Conservation (phyloP, 768 basidiomycete genomes). For the Lyophyllum shimeji region DNA sequence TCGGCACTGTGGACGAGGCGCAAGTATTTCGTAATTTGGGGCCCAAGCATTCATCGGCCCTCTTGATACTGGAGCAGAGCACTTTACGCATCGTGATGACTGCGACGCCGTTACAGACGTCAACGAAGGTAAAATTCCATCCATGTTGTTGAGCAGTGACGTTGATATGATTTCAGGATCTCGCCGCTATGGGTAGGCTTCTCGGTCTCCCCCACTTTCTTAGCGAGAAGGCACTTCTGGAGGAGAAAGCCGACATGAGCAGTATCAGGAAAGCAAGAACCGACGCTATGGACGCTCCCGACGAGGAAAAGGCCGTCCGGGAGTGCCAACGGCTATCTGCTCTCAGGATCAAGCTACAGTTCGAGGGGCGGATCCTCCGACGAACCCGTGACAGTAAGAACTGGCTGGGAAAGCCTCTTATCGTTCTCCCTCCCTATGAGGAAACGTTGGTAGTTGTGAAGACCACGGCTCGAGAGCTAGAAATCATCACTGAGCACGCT, state of each 20-base stretch:
- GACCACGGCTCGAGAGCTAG: not conserved
- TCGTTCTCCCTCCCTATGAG: not conserved
- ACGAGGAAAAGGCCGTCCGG: not conserved
- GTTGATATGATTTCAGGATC: not conserved
- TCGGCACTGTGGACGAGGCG: slow-evolving; percentile 20
- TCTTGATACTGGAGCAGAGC: slow-evolving; percentile 13
- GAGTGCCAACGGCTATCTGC: not conserved
- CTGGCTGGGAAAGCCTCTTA: not conserved
- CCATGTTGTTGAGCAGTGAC: not conserved
- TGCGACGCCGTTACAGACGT: slow-evolving; percentile 25
- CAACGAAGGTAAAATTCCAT: slow-evolving; percentile 18
- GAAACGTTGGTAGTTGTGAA: not conserved
- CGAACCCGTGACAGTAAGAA: not conserved
- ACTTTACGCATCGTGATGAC: slow-evolving; percentile 15
- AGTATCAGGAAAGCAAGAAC: not conserved
- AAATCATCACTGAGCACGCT: not conserved
- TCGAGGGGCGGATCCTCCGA: not conserved
- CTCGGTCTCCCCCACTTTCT: not conserved
- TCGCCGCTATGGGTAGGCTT: not conserved
- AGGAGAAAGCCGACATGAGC: not conserved
- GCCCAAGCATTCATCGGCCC: slow-evolving; percentile 5
- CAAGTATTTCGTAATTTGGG: slow-evolving; percentile 23
- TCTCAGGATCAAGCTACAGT: not conserved
- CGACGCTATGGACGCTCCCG: not conserved
- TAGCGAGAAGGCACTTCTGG: not conserved